Evolutionary conservation across 441 rosid genomes (phyloP).

Genomic region (Geranium incanum): DNA sequence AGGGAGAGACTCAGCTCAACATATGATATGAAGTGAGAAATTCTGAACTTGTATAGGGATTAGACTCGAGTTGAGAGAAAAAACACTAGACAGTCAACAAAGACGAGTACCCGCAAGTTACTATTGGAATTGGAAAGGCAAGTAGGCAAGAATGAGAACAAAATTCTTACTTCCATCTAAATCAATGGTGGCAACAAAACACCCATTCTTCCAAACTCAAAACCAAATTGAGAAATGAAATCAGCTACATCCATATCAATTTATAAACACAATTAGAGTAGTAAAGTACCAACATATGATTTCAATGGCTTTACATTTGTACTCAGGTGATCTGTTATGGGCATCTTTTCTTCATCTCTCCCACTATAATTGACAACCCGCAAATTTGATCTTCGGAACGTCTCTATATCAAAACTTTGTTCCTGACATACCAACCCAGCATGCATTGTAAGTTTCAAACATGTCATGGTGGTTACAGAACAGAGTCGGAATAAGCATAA

Average conservation of each 20-base stretch:
- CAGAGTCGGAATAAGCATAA: background rate
- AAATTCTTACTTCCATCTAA: background rate
- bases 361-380: constrained; percentile 15
- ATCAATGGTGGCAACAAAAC: background rate
- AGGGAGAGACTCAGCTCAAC: too few relatives aligned
- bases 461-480: background rate
- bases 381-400: constrained; percentile 14
- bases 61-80: too few relatives aligned
- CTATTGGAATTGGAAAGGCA: background rate
- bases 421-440: constrained; percentile 36
- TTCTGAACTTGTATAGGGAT: too few relatives aligned
- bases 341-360: constrained; percentile 23
- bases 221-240: constrained; percentile 7
- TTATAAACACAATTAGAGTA: constrained; percentile 21
- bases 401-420: constrained; percentile 71
- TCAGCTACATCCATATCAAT: constrained; percentile 13
- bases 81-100: too few relatives aligned
- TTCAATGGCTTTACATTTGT: constrained; percentile 34
- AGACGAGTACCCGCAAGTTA: background rate
- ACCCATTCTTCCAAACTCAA: constrained; percentile 3
- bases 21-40: too few relatives aligned
- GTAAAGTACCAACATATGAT: constrained; percentile 20
- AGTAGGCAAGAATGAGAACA: background rate
- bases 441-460: background rate
- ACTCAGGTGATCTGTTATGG: constrained; percentile 19